Conservation (phyloP, 2,329 filamentous ascomycete species). For the Fusarium sp. region DNA sequence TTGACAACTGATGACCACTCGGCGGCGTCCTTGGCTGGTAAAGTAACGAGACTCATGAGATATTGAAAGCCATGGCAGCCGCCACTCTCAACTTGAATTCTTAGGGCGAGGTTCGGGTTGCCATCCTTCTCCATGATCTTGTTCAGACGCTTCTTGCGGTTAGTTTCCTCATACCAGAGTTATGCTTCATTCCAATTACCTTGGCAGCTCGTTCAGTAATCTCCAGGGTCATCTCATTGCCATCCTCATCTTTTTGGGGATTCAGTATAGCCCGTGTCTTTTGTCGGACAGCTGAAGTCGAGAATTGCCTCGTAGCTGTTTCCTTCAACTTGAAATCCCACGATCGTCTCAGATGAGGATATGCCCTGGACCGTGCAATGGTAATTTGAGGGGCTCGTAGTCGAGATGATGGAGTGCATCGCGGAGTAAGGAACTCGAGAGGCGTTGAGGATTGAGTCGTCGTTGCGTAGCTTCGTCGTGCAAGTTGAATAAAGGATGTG, state of each 20-base stretch:
- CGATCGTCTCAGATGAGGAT: neutral
- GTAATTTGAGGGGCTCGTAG: conserved; percentile 3
- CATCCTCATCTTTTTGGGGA: conserved; percentile 83
- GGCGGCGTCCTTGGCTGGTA: conserved; percentile 58
- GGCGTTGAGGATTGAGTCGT: conserved; percentile 44
- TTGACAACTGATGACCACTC: conserved; percentile 56
- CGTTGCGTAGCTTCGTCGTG: conserved; percentile 51
- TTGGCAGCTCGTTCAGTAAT: conserved; percentile 87
- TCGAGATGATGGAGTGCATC: conserved; percentile 35
- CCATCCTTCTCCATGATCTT: conserved; percentile 79
- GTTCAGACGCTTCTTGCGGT: conserved; percentile 70
- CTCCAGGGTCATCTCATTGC: conserved; percentile 83
- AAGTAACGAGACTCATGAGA: conserved; percentile 84
- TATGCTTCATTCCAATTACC: conserved; percentile 59
- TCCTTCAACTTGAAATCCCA: conserved; percentile 13
- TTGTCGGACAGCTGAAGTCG: conserved; percentile 51
- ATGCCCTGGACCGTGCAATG: neutral
- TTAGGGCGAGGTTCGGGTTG: conserved; percentile 87
- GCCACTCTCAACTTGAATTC: conserved; percentile 91
- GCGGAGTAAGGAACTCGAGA: conserved; percentile 58
- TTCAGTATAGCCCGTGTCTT: conserved; percentile 72
- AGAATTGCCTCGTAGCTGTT: conserved; percentile 51
- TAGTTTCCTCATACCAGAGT: neutral
- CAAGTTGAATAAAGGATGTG: conserved; percentile 58
- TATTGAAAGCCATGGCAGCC: conserved; percentile 99